phyloP scores from a whole-genome alignment of 306 rosid genomes.

The Glycine tomentella region DNA sequence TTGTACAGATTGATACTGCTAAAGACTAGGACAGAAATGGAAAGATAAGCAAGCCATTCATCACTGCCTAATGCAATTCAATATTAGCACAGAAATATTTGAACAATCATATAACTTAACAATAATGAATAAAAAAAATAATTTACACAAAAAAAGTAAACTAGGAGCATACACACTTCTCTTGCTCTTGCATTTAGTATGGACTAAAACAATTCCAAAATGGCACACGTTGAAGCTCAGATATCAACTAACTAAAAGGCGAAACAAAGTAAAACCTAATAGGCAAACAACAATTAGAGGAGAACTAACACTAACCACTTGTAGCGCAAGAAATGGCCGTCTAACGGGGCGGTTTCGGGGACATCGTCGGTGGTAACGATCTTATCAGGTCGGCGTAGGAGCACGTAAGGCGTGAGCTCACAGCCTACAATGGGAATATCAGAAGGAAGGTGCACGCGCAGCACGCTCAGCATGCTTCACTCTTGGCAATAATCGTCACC shows the following conservation, averaged over 20 bases:
- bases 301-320: constrained; percentile 75
- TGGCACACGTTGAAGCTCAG: no score
- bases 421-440: constrained; percentile 99
- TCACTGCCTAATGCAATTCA: constrained; percentile 16
- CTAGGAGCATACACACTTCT: no score
- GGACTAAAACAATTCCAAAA: no score
- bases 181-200: no score
- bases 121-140: neutral
- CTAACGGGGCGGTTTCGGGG: constrained; percentile 74
- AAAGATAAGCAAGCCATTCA: constrained; percentile 15
- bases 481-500: constrained; percentile 58
- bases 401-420: constrained; percentile 98
- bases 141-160: neutral
- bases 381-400: constrained; percentile 86
- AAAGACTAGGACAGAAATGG: no score
- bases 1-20: no score
- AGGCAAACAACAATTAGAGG: no score
- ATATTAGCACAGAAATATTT: constrained; percentile 1
- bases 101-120: constrained; percentile 32
- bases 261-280: no score
- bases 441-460: constrained; percentile 96
- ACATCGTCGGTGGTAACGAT: constrained; percentile 81
- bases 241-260: no score
- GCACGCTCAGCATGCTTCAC: constrained; percentile 99
- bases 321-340: constrained; percentile 86